Evolutionary conservation across 495 filamentous ascomycete species (phyloP).

Genomic region (Aspergillus wentii): DNA sequence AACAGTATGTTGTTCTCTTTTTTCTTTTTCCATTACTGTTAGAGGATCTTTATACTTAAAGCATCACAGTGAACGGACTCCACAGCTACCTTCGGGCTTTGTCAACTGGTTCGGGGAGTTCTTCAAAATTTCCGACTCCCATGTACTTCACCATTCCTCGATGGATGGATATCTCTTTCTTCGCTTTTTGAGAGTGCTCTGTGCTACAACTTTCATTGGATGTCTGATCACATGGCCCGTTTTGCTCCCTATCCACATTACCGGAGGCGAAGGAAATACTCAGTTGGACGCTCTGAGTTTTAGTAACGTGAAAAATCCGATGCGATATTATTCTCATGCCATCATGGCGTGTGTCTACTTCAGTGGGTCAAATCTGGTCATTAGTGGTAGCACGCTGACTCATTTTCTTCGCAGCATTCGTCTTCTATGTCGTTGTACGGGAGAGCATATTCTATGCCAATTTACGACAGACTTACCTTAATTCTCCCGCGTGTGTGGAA

Average conservation of each 20-base stretch:
- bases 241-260: slow-evolving; percentile 74
- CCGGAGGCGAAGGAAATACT: slow-evolving; percentile 54
- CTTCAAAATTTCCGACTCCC: slow-evolving; percentile 53
- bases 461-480: slow-evolving; percentile 64
- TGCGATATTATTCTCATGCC: slow-evolving; percentile 58
- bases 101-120: slow-evolving; percentile 62
- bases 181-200: slow-evolving; percentile 68
- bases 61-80: slow-evolving; percentile 26
- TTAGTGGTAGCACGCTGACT: no score
- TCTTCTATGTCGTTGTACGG: slow-evolving; percentile 60
- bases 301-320: slow-evolving; percentile 54
- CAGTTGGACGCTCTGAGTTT: slow-evolving; percentile 63
- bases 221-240: slow-evolving; percentile 77
- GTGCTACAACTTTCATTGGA: slow-evolving; percentile 67
- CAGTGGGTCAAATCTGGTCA: slow-evolving; percentile 37
- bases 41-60: neutral
- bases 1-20: slow-evolving; percentile 43
- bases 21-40: neutral
- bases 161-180: slow-evolving; percentile 81
- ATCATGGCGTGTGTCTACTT: slow-evolving; percentile 49
- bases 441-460: slow-evolving; percentile 68
- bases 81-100: slow-evolving; percentile 40
- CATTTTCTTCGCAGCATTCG: slow-evolving; percentile 57
- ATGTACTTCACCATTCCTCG: slow-evolving; percentile 60
- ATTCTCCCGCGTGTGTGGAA: slow-evolving; percentile 61